Conservation (phyloP, 192 early-diverging fungal genomes). For the Backusella parvicylindrica region DNA sequence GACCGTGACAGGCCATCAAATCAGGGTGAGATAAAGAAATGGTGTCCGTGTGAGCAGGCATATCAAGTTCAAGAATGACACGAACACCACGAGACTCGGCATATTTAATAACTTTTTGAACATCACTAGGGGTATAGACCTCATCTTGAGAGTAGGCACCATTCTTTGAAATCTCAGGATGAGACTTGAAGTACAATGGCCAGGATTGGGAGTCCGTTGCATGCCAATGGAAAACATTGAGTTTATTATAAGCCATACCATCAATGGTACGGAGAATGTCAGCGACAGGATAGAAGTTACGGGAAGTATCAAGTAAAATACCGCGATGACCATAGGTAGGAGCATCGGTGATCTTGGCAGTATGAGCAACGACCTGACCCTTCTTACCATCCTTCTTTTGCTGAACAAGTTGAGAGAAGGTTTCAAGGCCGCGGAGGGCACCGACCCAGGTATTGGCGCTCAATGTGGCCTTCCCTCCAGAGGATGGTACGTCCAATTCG, state of each 20-base stretch:
- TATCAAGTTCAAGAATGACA: slow-evolving; percentile 83
- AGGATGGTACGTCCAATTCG: slow-evolving; percentile 53
- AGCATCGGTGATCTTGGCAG: slow-evolving; percentile 57
- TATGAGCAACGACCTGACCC: slow-evolving; percentile 44
- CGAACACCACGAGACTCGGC: slow-evolving; percentile 73
- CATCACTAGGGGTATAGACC: slow-evolving; percentile 67
- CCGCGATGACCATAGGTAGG: slow-evolving; percentile 73
- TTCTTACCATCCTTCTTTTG: slow-evolving; percentile 30
- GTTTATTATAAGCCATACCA: slow-evolving; percentile 69
- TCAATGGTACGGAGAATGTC: slow-evolving; percentile 59
- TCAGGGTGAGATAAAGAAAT: slow-evolving; percentile 44
- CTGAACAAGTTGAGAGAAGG: slow-evolving; percentile 64
- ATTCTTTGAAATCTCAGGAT: slow-evolving; percentile 58
- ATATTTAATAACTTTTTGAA: slow-evolving; percentile 63
- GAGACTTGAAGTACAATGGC: slow-evolving; percentile 60
- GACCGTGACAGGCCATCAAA: slow-evolving; percentile 54
- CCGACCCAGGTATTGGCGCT: slow-evolving; percentile 60
- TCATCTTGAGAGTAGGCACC: slow-evolving; percentile 63
- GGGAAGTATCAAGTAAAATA: slow-evolving; percentile 60
- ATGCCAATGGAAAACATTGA: slow-evolving; percentile 81
- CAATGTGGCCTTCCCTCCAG: slow-evolving; percentile 48
- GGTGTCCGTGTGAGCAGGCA: slow-evolving; percentile 71
- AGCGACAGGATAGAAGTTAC: slow-evolving; percentile 63
- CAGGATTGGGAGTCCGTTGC: slow-evolving; percentile 67
- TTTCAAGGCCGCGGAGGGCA: slow-evolving; percentile 70